phyloP scores from a whole-genome alignment of 2,329 filamentous ascomycete species.

The Stachybotrys chlorohalonatus region DNA sequence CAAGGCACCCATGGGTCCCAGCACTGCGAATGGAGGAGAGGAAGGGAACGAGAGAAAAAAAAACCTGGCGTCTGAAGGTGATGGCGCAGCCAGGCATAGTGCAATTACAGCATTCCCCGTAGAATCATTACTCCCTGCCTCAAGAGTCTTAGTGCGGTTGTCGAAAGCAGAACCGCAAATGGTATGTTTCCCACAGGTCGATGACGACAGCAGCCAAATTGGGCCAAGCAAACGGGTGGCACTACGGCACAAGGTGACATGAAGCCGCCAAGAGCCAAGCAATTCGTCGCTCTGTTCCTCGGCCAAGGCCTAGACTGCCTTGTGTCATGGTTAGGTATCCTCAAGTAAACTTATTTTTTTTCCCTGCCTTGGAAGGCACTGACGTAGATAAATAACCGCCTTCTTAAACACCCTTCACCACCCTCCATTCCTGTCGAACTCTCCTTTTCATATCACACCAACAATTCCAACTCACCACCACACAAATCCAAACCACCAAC shows the following conservation, averaged over 20 bases:
- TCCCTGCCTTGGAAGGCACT: neutral
- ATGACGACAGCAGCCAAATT: neutral
- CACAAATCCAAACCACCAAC: neutral
- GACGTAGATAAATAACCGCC: neutral
- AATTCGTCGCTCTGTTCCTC: neutral
- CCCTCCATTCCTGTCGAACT: neutral
- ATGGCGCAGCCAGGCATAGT: no score
- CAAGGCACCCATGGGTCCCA: no score
- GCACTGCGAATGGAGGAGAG: no score
- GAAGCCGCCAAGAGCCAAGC: neutral
- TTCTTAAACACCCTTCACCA: neutral
- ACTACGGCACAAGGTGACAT: neutral
- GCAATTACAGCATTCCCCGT: no score
- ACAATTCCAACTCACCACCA: neutral
- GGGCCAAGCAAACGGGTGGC: neutral
- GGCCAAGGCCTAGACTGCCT: neutral
- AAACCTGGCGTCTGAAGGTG: no score
- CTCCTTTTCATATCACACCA: neutral
- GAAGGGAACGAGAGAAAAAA: no score
- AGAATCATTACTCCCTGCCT: no score
- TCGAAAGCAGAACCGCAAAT: no score
- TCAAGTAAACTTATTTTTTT: neutral
- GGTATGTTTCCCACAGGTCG: neutral
- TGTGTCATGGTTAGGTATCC: neutral
- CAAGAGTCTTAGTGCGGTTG: no score